Evolutionary conservation across 2,329 filamentous ascomycete genomes (phyloP).

Genomic region (Bipolaris bicolor): DNA sequence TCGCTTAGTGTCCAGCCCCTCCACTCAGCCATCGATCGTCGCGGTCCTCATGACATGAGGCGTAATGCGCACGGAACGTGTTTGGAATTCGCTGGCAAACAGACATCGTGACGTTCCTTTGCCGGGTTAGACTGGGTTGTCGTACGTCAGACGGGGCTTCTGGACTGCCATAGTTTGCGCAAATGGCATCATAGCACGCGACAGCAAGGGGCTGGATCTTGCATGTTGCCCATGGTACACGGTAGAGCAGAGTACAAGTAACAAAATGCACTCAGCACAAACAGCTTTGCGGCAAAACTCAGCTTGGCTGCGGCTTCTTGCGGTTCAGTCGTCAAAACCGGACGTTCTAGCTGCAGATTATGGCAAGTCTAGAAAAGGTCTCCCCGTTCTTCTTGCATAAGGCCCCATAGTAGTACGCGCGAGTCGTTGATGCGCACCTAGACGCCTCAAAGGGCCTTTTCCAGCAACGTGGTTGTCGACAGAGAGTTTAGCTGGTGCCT

Average conservation of each 20-base stretch:
- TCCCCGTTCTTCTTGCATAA: slow-evolving; percentile 32
- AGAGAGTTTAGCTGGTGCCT: slow-evolving; percentile 4
- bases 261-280: neutral
- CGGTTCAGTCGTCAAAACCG: slow-evolving; percentile 27
- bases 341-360: slow-evolving; percentile 31
- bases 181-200: slow-evolving; percentile 31
- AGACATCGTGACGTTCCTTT: slow-evolving; percentile 37
- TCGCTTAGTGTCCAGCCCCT: slow-evolving; percentile 20
- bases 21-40: slow-evolving; percentile 29
- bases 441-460: slow-evolving; percentile 13
- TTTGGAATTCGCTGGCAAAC: slow-evolving; percentile 21
- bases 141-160: slow-evolving; percentile 33
- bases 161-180: slow-evolving; percentile 13
- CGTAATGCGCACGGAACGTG: slow-evolving; percentile 21
- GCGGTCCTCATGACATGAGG: slow-evolving; percentile 33
- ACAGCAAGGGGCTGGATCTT: slow-evolving; percentile 8
- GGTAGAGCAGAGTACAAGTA: neutral
- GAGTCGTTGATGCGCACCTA: slow-evolving; percentile 12
- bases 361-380: slow-evolving; percentile 33
- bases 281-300: slow-evolving; percentile 1
- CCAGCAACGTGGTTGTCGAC: slow-evolving; percentile 25
- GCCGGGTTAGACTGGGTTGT: slow-evolving; percentile 14
- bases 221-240: neutral
- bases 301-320: slow-evolving; percentile 33
- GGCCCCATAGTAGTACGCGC: slow-evolving; percentile 25